Percentiles rank a stretch among this genome's conserved stretches.
Evolutionary conservation across 768 basidiomycete species (phyloP).

Genomic region (Solioccasus polychromus): DNA sequence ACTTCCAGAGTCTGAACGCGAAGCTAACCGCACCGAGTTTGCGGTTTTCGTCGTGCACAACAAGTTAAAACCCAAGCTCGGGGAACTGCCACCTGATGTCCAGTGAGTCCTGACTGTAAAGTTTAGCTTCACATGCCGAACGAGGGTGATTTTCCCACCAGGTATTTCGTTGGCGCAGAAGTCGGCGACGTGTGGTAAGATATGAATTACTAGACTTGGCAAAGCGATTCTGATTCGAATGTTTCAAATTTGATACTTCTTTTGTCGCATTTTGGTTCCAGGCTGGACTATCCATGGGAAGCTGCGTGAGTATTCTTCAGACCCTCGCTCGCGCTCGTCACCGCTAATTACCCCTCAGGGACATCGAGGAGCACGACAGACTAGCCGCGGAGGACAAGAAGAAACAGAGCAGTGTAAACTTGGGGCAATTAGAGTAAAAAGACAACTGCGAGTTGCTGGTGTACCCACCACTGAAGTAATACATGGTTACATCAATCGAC

Average conservation of each 20-base stretch:
- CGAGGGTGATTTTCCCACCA: constrained; percentile 19
- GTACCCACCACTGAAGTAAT: constrained; percentile 3
- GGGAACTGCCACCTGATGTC: constrained; percentile 61
- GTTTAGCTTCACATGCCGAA: constrained; percentile 4
- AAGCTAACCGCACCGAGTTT: constrained; percentile 76
- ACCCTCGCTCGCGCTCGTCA: neutral
- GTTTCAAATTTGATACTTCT: neutral
- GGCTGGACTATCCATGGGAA: constrained; percentile 89
- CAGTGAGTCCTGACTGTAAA: constrained; percentile 44
- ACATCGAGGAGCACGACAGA: constrained; percentile 75
- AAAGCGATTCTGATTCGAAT: constrained; percentile 15
- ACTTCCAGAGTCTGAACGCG: constrained; percentile 70
- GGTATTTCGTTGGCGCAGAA: constrained; percentile 83
- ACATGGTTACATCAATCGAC: too few species aligned
- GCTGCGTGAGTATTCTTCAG: constrained; percentile 48
- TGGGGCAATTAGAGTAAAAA: neutral
- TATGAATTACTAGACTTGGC: neutral
- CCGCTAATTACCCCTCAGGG: constrained; percentile 36
- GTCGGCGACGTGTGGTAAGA: constrained; percentile 69
- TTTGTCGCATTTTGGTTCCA: constrained; percentile 28
- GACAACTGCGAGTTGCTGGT: neutral
- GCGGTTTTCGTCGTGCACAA: constrained; percentile 94
- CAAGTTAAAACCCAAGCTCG: constrained; percentile 86
- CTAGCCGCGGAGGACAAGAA: constrained; percentile 47
- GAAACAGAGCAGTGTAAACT: constrained; percentile 3